Base-by-base conservation (phyloP, 352 stramenopile genomes). In the Phytophthora brassicae region DNA sequence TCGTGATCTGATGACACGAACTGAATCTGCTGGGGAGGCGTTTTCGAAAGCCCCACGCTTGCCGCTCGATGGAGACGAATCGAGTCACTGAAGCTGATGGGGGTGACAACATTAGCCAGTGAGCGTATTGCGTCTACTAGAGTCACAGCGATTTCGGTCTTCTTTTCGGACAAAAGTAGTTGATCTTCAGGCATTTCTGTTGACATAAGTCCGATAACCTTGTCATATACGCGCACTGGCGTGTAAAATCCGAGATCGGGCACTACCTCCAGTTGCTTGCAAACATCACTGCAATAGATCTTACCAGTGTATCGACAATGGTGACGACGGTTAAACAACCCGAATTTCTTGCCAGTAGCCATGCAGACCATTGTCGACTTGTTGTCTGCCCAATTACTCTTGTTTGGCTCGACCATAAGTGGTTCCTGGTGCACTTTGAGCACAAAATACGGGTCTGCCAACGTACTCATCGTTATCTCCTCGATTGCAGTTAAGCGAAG, bases 301-400 rank as follows among this genome's bases (percentile, higher is more conserved):
- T 90, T 92, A 13, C 88, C 88, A 26, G 81, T 90, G 60, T 91
- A 90, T 0, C 89, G 81, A 39, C 89, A 97, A 53, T 97, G 89
- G 56, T 97, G 89, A 12, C 89, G 83, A 3, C 88, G 83, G 49
- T 89, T 90, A 29, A 96, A 96, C 13, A 97, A 59, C 3, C 81
- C 81, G 66, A 97, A 97, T 54, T 95, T 95, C 55, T 87, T 89
- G 20, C 87, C 82, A 22, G 88, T 96, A 9, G 74, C 73, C 78
- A 94, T 93, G 56, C 89, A 97, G 26, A 88, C 72, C 67, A 91
- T 77, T n/a, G 83, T 84, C 12, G 70, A 72, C 57, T 92, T 93
- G 60, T 95, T 92, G 46, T 94, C 87, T 26, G 83, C 64, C 87
- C 87, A 95, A 58, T 95, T 84, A 62, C 79, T 80, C 48, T 86